Evolutionary conservation across 2,329 filamentous ascomycete genomes (phyloP), one percentile per base, ranked within the genome.

Genomic region (Aureobasidium sp.): DNA sequence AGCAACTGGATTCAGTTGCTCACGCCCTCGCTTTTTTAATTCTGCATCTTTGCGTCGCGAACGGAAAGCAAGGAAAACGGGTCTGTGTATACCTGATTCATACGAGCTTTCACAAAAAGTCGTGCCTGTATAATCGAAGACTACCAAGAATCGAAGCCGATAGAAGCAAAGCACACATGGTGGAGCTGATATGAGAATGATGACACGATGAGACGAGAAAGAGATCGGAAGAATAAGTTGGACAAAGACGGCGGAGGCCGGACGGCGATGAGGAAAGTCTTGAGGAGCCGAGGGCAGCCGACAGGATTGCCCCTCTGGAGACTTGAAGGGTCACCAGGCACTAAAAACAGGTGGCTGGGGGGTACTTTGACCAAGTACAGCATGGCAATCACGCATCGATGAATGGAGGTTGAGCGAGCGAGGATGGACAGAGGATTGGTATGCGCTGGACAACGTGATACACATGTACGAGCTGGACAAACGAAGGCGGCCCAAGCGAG

Each of bases 231-330:
- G n/a, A 53, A 39, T 9, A 34, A 39, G 49, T 39, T 53, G 36
- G 36, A 39, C 49, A 53, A 53, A 41, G 22, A 29, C 44, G 22
- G 44, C 22, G 45, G 45, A 48, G 45, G 34, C 49, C 49, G 49
- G 49, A 12, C 49, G 49, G 49, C 31, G 34, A 53, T 53, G 49
- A 39, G 49, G 49, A 53, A 53, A 11, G 49, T 53, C 17, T 36
- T 34, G 34, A 56, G 52, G 41, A 45, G 53, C 53, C 53, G 53
- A 57, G 41, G n/a, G 39, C 53, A 57, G 42, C 39, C 53, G 53
- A 57, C 27, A 57, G 29, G 53, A 45, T 34, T 31, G n/a, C 25
- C 27, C 39, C 12, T 29, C 15, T 29, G 25, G 45, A 27, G 45
- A 48, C 8, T 17, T 17, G 45, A 36, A 29, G 41, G 52, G 41